Evolutionary conservation across 306 rosid genomes (phyloP).

Genomic region (Vigna angularis): DNA sequence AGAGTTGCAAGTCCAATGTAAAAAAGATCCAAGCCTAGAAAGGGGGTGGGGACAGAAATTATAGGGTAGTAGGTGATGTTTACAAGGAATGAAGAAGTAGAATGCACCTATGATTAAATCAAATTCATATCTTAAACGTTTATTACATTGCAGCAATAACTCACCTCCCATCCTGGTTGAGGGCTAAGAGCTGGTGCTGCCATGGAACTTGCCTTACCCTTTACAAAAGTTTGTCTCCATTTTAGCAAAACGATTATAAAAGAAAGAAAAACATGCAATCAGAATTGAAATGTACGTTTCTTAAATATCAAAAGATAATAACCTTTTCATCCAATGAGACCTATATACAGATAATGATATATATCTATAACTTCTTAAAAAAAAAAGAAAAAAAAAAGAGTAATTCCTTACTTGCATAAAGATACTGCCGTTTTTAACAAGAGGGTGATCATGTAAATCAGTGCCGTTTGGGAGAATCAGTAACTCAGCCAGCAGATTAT

Average conservation of each 20-base stretch:
- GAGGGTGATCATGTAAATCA: slow-evolving; percentile 88
- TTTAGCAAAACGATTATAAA: slow-evolving; percentile 24
- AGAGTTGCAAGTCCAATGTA: slow-evolving; percentile 4
- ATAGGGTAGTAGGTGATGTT: background rate
- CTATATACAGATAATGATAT: background rate
- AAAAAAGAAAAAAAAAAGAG: background rate
- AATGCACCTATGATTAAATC: background rate
- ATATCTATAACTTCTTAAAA: background rate
- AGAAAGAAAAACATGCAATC: slow-evolving; percentile 12
- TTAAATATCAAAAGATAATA: background rate
- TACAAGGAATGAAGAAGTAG: slow-evolving; percentile 3
- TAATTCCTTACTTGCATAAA: slow-evolving; percentile 81
- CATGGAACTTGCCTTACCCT: slow-evolving; percentile 98
- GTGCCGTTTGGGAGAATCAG: slow-evolving; percentile 84
- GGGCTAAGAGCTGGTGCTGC: slow-evolving; percentile 93
- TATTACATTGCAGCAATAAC: slow-evolving; percentile 41
- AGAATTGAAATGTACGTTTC: slow-evolving; percentile 4
- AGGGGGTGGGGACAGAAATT: background rate
- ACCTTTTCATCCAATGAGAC: background rate
- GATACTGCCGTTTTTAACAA: slow-evolving; percentile 77
- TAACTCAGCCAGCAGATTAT: slow-evolving; percentile 78
- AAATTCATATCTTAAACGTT: background rate
- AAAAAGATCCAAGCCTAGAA: background rate
- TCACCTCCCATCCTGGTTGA: slow-evolving; percentile 93
- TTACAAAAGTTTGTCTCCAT: slow-evolving; percentile 28